These are phyloP conservation scores for Pyrenopolyporus hunteri DNA, from an alignment of 495 filamentous ascomycete genomes.

Conservation along the genomic window DNA sequence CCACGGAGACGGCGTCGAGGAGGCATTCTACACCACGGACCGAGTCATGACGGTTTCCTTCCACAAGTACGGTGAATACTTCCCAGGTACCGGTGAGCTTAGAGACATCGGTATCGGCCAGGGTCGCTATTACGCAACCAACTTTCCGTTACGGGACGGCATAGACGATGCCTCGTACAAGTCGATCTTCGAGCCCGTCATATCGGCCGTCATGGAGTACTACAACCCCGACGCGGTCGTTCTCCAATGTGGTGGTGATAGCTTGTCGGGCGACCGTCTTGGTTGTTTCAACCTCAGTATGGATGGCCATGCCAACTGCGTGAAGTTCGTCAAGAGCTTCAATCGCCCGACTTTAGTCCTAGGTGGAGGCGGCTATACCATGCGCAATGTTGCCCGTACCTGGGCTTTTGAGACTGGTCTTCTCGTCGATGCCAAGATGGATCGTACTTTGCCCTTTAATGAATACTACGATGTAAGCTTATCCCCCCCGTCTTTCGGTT, in stretches of 20 bases:
- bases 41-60: conserved; percentile 98
- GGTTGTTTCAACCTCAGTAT: conserved; percentile 99
- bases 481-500: not conserved
- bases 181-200: conserved; percentile 93
- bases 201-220: conserved; percentile 92
- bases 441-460: conserved; percentile 86
- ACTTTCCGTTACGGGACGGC: conserved; percentile 94
- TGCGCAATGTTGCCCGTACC: conserved; percentile 96
- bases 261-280: conserved; percentile 89
- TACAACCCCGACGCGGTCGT: conserved; percentile 95
- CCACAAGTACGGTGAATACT: conserved; percentile 99
- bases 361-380: conserved; percentile 96
- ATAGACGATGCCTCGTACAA: conserved; percentile 94
- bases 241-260: conserved; percentile 95
- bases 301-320: conserved; percentile 96
- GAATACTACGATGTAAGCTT: conserved; percentile 92
- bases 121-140: conserved; percentile 94
- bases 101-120: conserved; percentile 92
- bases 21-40: conserved; percentile 97
- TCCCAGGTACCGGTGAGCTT: conserved; percentile 95
- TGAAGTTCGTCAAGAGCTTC: conserved; percentile 93
- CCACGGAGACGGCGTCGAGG: conserved; percentile 96
- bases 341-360: conserved; percentile 88
- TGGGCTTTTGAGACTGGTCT: conserved; percentile 97
- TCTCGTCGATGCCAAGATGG: conserved; percentile 81